Conservation (phyloP, 768 basidiomycete species). For the Candolleomyces eurysporus region DNA sequence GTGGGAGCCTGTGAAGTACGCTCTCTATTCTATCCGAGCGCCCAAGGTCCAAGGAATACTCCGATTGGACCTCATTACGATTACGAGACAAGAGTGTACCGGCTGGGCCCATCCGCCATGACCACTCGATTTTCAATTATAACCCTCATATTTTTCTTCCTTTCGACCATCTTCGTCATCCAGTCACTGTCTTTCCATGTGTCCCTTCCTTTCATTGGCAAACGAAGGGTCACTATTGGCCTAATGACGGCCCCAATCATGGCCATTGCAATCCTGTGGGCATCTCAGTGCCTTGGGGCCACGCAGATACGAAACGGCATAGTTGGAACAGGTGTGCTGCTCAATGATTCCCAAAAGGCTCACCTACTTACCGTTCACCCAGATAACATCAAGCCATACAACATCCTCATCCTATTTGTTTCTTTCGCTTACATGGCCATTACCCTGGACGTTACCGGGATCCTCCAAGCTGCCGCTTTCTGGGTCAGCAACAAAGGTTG, state of each 20-base stretch:
- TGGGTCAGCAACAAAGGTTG: conserved; percentile 85
- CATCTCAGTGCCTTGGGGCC: conserved; percentile 50
- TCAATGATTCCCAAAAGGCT: not conserved
- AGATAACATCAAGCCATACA: conserved; percentile 77
- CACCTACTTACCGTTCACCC: not conserved
- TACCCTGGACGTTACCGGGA: conserved; percentile 85
- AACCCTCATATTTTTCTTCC: conserved; percentile 51
- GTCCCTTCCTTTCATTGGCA: conserved; percentile 28
- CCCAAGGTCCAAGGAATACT: too few species aligned
- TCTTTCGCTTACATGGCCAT: conserved; percentile 92
- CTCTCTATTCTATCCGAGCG: too few species aligned
- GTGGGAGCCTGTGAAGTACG: too few species aligned
- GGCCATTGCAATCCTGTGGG: conserved; percentile 53
- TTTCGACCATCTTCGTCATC: conserved; percentile 54
- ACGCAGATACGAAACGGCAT: conserved; percentile 69
- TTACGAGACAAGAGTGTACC: too few species aligned
- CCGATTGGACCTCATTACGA: too few species aligned
- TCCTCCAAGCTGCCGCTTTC: conserved; percentile 84
- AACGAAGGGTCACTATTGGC: conserved; percentile 36
- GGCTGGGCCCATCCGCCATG: not conserved
- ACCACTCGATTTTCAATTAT: conserved; percentile 31
- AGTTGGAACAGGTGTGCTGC: conserved; percentile 31
- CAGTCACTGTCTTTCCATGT: conserved; percentile 36
- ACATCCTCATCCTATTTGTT: conserved; percentile 91
- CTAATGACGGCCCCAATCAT: conserved; percentile 55